Percentiles rank a stretch among this genome's conserved stretches.
These are phyloP conservation scores for Dioscorea dumetorum DNA, from an alignment of 106 monocot species.

Conservation along the genomic window DNA sequence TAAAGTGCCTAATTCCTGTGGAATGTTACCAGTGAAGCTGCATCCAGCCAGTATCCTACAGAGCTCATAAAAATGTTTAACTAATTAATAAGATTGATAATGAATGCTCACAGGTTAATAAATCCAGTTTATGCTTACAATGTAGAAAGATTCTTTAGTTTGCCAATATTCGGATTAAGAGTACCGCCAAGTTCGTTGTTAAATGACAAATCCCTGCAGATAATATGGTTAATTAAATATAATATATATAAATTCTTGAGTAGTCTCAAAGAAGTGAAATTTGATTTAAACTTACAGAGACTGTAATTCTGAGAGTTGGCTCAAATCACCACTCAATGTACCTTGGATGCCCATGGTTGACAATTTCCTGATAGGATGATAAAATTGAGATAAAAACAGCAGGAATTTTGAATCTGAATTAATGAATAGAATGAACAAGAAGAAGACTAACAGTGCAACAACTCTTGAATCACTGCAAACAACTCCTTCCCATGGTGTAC, in stretches of 20 bases:
- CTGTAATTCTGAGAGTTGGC: conserved; percentile 33
- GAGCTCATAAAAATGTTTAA: neutral
- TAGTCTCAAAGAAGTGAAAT: too few relatives aligned
- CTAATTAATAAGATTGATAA: neutral
- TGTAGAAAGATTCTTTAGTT: conserved; percentile 38
- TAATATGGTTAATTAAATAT: neutral
- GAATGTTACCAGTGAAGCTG: conserved; percentile 64
- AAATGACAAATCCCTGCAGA: conserved; percentile 69
- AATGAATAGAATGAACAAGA: neutral
- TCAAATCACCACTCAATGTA: conserved; percentile 36
- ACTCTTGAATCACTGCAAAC: conserved; percentile 35
- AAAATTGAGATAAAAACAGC: neutral
- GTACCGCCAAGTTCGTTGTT: conserved; percentile 42
- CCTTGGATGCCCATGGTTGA: conserved; percentile 40
- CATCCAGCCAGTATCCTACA: conserved; percentile 69
- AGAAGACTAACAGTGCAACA: conserved; percentile 29
- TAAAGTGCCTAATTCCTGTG: conserved; percentile 48
- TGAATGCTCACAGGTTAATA: neutral
- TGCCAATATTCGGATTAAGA: conserved; percentile 37
- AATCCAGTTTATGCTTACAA: conserved; percentile 32
- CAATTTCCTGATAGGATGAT: conserved; percentile 27
- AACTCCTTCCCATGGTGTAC: conserved; percentile 56
- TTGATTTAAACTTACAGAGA: conserved; percentile 32
- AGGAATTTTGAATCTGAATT: too few relatives aligned
- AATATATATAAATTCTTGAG: too few relatives aligned